Percentiles rank a stretch among this genome's conserved stretches.
Evolutionary conservation across 306 rosid species (phyloP).

Genomic region (Aeschynomene evenia): DNA sequence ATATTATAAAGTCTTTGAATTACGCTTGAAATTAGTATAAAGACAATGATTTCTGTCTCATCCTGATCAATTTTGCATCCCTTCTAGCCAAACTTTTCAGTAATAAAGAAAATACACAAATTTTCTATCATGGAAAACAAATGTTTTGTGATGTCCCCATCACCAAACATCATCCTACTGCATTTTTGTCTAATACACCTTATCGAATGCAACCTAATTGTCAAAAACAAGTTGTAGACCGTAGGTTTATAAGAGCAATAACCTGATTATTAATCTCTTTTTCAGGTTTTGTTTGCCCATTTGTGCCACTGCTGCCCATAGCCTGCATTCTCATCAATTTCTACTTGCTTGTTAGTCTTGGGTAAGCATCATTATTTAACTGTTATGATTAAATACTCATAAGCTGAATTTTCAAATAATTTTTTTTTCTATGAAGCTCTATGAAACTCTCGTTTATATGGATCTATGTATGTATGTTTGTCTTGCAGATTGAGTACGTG

Average conservation of each 20-base stretch:
- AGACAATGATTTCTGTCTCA: too few species aligned
- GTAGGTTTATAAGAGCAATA: neutral
- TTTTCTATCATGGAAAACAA: too few species aligned
- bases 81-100: too few species aligned
- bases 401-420: neutral
- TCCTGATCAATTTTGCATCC: too few species aligned
- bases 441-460: neutral
- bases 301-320: conserved; percentile 83
- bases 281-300: conserved; percentile 87
- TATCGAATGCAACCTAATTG: too few species aligned
- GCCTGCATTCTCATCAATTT: conserved; percentile 74
- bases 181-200: too few species aligned
- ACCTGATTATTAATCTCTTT: conserved; percentile 18
- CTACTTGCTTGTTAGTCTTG: conserved; percentile 79
- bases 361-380: conserved; percentile 45
- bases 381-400: neutral
- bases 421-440: neutral
- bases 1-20: too few species aligned
- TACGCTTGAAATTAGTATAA: too few species aligned
- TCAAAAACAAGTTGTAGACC: neutral
- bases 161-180: too few species aligned
- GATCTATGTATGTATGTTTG: conserved; percentile 25
- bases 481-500: conserved; percentile 62
- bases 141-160: too few species aligned
- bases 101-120: too few species aligned